A percentile compares a stretch with the other conserved stretches of the same genome.
phyloP scores from a whole-genome alignment of 2,329 filamentous ascomycete genomes.

The Fusarium continuum region DNA sequence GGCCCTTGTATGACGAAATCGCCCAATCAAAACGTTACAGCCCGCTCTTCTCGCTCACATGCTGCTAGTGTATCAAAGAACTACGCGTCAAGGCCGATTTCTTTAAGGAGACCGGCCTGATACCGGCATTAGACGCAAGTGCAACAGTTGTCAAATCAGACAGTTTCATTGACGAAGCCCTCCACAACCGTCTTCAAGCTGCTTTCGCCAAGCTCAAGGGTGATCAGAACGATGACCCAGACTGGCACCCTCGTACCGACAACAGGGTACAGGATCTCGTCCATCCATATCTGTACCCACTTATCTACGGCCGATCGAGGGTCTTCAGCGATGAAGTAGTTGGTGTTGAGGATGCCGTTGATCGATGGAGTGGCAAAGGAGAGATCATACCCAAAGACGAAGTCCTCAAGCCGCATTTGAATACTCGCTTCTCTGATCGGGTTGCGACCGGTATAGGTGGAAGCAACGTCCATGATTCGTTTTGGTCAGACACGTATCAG shows the following conservation, averaged over 20 bases:
- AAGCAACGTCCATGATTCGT: slow-evolving; percentile 65
- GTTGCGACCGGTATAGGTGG: slow-evolving; percentile 49
- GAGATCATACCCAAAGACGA: slow-evolving; percentile 15
- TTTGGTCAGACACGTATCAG: slow-evolving; percentile 45
- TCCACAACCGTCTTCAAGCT: slow-evolving; percentile 11
- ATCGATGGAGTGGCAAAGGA: slow-evolving; percentile 36
- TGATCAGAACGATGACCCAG: slow-evolving; percentile 25
- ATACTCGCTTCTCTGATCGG: too few relatives aligned
- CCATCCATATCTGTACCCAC: slow-evolving; percentile 34
- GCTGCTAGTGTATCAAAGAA: slow-evolving; percentile 46
- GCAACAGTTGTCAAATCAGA: slow-evolving; percentile 40
- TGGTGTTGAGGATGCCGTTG: slow-evolving; percentile 32
- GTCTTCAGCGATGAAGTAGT: slow-evolving; percentile 49
- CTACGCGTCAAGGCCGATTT: slow-evolving; percentile 57
- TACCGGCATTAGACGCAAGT: slow-evolving; percentile 44
- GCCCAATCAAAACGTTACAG: not conserved
- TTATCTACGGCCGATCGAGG: slow-evolving; percentile 38
- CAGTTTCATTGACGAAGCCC: slow-evolving; percentile 1
- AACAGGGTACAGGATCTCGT: slow-evolving; percentile 22
- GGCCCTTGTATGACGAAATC: slow-evolving; percentile 12
- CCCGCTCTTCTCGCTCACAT: too few relatives aligned
- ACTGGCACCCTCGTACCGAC: slow-evolving; percentile 23
- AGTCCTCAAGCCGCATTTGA: slow-evolving; percentile 35
- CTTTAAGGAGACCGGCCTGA: slow-evolving; percentile 49
- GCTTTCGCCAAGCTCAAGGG: slow-evolving; percentile 32